Conservation (phyloP, 2,329 filamentous ascomycete genomes). For the Pezizomycotina sp. region DNA sequence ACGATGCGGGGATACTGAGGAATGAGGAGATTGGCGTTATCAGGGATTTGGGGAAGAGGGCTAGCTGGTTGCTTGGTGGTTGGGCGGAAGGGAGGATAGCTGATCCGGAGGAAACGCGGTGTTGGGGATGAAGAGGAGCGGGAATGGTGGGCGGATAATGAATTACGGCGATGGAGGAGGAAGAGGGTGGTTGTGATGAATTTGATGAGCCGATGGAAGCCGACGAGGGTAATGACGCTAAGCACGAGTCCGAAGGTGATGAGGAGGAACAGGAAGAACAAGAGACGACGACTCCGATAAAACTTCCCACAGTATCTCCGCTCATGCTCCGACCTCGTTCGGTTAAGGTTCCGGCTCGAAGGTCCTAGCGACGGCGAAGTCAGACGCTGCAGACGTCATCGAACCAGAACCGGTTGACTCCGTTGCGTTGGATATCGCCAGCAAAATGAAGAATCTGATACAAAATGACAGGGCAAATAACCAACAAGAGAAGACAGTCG, state of each 20-base stretch:
- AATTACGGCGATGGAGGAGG: slow-evolving; percentile 9
- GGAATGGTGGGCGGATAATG: slow-evolving; percentile 8
- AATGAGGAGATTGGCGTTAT: slow-evolving; percentile 23
- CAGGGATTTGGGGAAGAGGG: slow-evolving; percentile 23
- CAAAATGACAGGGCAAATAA: too few species aligned
- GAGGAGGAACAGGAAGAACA: slow-evolving; percentile 6
- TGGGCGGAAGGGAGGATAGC: slow-evolving; percentile 14
- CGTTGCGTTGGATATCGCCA: too few species aligned
- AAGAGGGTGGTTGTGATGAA: slow-evolving; percentile 1
- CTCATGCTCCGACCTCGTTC: slow-evolving; percentile 8
- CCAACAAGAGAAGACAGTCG: too few species aligned
- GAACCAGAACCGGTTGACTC: too few species aligned
- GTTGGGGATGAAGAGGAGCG: slow-evolving; percentile 6
- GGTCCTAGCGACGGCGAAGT: slow-evolving; percentile 4
- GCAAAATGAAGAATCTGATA: too few species aligned
- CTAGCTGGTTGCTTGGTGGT: slow-evolving; percentile 16
- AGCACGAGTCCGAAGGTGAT: not conserved
- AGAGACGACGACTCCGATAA: slow-evolving; percentile 6
- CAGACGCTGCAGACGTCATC: not conserved
- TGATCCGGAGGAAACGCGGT: slow-evolving; percentile 8
- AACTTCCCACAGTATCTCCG: slow-evolving; percentile 4
- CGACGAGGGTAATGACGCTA: slow-evolving; percentile 5
- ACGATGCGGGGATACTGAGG: slow-evolving; percentile 20
- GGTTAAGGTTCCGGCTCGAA: slow-evolving; percentile 5
- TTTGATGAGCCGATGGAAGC: slow-evolving; percentile 1